Base-by-base conservation (phyloP, 768 basidiomycete genomes). In the Boletus subparvulus region DNA sequence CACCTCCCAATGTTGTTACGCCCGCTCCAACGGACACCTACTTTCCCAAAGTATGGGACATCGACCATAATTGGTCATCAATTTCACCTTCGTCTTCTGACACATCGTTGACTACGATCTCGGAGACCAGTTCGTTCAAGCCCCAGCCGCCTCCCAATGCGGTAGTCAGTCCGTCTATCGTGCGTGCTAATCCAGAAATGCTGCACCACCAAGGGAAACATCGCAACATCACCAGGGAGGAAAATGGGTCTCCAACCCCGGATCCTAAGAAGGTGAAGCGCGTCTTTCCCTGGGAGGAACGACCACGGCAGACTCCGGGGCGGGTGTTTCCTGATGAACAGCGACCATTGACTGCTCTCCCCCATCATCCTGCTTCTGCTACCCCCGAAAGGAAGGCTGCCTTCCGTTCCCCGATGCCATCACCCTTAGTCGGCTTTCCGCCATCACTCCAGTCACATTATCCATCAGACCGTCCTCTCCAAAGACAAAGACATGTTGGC, bases 251-350 rank as follows among this genome's bases (percentile, higher is more conserved):
- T 12, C 80, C 81, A 7, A 80, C 77, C 61, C 92, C 94, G 4
- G 90, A 94, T 68, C 80, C 76, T 28, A 74, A 73, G 26, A 90
- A 90, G 65, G 82, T 95, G 21, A 87, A 86, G 58, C 76, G 80
- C 35, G 78, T 97, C 35, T 98, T 99, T 72, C 94, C 96, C n/a
- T 99, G 96, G 96, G 96, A 99, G 69, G 82, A 85, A 56, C 81
- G 82, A 63, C 86, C 83, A 13, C 83, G 88, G 33, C 80, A 77
- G 47, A 62, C 79, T 60, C 91, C 90, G 14, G 78, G 78, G 28
- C 87, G 92, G 51, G 81, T 88, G 33, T 92, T 92, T 65, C 92
- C 90, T 30, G 74, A 71, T n/a, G 74, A 80, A 32, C 85, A 87
- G 47, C 75, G 79, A 46, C 84, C 81, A 26, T 77, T 79, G 11